Conservation (phyloP, 768 basidiomycete species). For the Agrocybe praecox region DNA sequence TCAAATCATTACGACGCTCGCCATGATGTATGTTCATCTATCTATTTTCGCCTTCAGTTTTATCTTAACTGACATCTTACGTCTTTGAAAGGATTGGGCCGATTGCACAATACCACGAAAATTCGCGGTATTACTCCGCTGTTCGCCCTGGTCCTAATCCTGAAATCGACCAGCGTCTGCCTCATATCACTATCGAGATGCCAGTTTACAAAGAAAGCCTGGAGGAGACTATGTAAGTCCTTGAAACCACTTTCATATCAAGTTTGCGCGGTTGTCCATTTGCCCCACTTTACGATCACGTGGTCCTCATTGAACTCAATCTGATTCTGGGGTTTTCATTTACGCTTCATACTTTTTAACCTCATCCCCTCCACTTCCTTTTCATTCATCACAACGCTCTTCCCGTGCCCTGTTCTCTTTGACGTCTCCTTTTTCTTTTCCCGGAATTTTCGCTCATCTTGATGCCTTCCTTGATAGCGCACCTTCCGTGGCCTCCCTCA, state of each 20-base stretch:
- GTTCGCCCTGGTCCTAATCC: constrained; percentile 60
- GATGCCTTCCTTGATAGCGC: constrained; percentile 39
- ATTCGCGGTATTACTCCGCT: constrained; percentile 83
- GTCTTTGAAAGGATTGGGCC: constrained; percentile 63
- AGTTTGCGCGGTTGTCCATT: no score
- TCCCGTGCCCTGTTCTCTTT: constrained; percentile 4
- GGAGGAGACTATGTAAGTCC: constrained; percentile 76
- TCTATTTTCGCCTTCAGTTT: constrained; percentile 1
- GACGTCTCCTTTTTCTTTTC: constrained; percentile 2
- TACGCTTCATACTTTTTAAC: background rate
- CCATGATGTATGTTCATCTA: constrained; percentile 54
- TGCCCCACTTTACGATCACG: no score
- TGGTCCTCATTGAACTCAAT: no score
- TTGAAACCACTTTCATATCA: background rate
- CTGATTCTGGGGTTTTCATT: no score
- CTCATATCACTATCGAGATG: constrained; percentile 80
- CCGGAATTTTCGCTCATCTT: constrained; percentile 15
- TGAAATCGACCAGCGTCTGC: constrained; percentile 63
- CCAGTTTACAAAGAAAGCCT: constrained; percentile 90
- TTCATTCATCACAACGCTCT: background rate
- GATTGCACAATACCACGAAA: constrained; percentile 83
- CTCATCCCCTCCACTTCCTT: background rate
- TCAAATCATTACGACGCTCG: constrained; percentile 65
- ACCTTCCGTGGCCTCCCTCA: constrained; percentile 76
- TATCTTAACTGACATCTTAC: constrained; percentile 21